Conservation (phyloP, 2,329 filamentous ascomycete species). For the Acarospora socialis region DNA sequence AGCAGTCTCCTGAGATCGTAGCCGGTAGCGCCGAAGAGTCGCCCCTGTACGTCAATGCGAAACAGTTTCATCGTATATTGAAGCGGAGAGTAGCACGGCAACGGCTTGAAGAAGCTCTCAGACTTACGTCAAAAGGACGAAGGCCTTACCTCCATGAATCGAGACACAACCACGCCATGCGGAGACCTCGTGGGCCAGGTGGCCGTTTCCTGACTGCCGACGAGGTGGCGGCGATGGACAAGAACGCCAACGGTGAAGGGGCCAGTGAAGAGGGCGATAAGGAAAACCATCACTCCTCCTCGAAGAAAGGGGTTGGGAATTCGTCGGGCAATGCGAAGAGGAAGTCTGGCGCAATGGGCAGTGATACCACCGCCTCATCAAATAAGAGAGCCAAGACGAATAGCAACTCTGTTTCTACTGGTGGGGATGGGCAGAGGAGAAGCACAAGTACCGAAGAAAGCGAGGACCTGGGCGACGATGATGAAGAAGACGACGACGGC, state of each 20-base stretch:
- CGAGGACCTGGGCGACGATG: slow-evolving; percentile 36
- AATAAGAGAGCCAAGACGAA: slow-evolving; percentile 40
- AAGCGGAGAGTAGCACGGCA: slow-evolving; percentile 89
- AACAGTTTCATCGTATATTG: slow-evolving; percentile 94
- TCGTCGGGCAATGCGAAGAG: slow-evolving; percentile 24
- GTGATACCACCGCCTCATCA: slow-evolving; percentile 26
- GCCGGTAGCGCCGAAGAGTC: slow-evolving; percentile 66
- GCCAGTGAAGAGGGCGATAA: slow-evolving; percentile 27
- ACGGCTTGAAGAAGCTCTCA: slow-evolving; percentile 80
- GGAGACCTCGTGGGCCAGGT: slow-evolving; percentile 79
- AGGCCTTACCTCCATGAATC: slow-evolving; percentile 98
- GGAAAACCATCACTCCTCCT: slow-evolving; percentile 21
- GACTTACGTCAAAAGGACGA: slow-evolving; percentile 83
- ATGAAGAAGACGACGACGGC: slow-evolving; percentile 34
- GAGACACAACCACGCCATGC: slow-evolving; percentile 95
- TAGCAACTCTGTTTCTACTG: too few relatives aligned
- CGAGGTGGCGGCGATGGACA: slow-evolving; percentile 82
- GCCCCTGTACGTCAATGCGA: slow-evolving; percentile 93
- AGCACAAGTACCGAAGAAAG: slow-evolving; percentile 38
- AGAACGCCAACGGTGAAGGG: slow-evolving; percentile 24
- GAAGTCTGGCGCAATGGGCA: slow-evolving; percentile 34
- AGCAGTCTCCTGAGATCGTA: slow-evolving; percentile 66
- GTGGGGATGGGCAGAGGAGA: slow-evolving; percentile 22
- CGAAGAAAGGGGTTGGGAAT: slow-evolving; percentile 20
- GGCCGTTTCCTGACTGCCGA: slow-evolving; percentile 93